Conservation (phyloP, 805 yeast species). For the Starmerella stigmatis region DNA sequence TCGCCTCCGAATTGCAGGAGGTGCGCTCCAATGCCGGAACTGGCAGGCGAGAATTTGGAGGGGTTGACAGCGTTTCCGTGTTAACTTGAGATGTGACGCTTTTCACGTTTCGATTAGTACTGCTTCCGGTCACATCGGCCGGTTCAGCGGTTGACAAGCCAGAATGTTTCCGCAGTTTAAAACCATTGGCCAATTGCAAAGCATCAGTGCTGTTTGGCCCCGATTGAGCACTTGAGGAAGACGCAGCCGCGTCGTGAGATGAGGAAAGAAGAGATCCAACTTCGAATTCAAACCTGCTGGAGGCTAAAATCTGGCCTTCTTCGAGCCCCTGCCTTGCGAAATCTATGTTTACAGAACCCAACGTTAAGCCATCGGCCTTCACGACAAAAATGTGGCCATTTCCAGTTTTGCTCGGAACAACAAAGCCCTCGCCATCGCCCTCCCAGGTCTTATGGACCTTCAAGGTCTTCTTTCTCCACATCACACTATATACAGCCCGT, state of each 20-base stretch:
- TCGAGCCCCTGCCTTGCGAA: conserved; percentile 11
- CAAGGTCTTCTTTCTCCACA: conserved; percentile 60
- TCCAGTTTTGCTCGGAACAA: neutral
- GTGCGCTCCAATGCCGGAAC: too few species aligned
- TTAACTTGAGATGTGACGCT: too few species aligned
- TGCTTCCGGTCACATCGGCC: too few species aligned
- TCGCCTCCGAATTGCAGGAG: too few species aligned
- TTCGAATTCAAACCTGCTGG: conserved; percentile 50
- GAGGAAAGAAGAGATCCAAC: conserved; percentile 5
- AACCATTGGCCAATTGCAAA: neutral
- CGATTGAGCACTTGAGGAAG: neutral
- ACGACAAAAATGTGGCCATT: conserved; percentile 10
- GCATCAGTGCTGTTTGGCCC: neutral
- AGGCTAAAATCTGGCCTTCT: conserved; percentile 36
- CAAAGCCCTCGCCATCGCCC: conserved; percentile 56
- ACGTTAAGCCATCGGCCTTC: conserved; percentile 24
- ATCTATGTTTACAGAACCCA: conserved; percentile 26
- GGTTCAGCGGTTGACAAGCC: too few species aligned
- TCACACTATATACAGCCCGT: conserved; percentile 30
- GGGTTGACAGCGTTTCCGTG: too few species aligned
- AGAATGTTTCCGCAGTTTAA: too few species aligned
- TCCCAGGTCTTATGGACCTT: conserved; percentile 92
- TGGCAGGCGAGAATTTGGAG: too few species aligned
- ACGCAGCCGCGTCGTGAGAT: neutral
- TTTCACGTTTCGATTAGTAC: too few species aligned